phyloP scores from a whole-genome alignment of 2,329 filamentous ascomycete species.

The Hymenoscyphus infarciens region DNA sequence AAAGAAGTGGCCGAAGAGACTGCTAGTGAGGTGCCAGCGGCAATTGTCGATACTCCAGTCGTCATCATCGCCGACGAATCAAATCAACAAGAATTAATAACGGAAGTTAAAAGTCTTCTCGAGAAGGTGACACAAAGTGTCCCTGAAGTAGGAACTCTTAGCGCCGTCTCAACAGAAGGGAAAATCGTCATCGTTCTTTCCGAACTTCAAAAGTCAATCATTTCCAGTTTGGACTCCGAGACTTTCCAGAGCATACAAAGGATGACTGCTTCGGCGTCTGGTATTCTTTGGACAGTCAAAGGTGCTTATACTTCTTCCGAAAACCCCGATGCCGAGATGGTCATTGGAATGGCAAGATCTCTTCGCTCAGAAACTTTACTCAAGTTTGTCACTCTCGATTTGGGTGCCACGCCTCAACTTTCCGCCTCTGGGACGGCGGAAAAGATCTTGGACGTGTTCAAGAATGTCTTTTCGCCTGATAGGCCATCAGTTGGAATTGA shows the following conservation, averaged over 20 bases:
- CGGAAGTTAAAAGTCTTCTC: conserved; percentile 36
- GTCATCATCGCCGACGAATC: conserved; percentile 40
- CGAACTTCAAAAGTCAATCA: conserved; percentile 38
- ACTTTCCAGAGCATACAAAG: conserved; percentile 42
- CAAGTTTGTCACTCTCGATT: conserved; percentile 29
- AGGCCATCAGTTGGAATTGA: conserved; percentile 14
- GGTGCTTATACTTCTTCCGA: conserved; percentile 39
- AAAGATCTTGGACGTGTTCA: conserved; percentile 22
- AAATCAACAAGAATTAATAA: conserved; percentile 35
- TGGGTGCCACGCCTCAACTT: conserved; percentile 33
- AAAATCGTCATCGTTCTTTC: conserved; percentile 45
- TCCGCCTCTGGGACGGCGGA: conserved; percentile 30
- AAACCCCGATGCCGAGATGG: conserved; percentile 26
- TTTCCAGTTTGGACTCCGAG: conserved; percentile 41
- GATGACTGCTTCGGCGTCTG: conserved; percentile 38
- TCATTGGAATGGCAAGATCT: conserved; percentile 31
- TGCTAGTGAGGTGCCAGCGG: conserved; percentile 1
- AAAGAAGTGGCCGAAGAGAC: neutral
- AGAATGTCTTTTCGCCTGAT: conserved; percentile 16
- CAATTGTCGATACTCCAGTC: conserved; percentile 29
- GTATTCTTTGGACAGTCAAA: conserved; percentile 47
- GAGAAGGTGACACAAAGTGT: conserved; percentile 36
- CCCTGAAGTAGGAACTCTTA: conserved; percentile 35
- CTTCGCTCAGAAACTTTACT: conserved; percentile 29
- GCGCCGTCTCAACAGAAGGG: conserved; percentile 30